Conservation (phyloP, 345 rosid genomes). For the Gossypium sturtianum region DNA sequence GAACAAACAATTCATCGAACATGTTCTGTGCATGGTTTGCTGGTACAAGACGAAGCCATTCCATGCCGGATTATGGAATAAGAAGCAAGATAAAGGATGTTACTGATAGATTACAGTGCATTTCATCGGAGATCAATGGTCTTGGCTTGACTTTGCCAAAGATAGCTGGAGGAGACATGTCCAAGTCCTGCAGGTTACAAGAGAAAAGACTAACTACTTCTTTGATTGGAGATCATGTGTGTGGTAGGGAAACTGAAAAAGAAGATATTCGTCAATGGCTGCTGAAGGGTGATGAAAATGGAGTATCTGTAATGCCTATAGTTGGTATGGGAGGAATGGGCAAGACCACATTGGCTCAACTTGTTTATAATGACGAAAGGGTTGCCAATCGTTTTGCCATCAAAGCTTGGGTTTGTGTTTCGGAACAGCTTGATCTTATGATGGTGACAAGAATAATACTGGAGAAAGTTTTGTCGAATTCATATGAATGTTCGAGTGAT, state of each 20-base stretch:
- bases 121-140: conserved; percentile 1
- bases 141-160: conserved; percentile 6
- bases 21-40: not conserved
- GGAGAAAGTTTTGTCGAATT: conserved; percentile 20
- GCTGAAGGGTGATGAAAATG: not conserved
- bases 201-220: conserved; percentile 5
- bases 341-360: conserved; percentile 24
- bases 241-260: conserved; percentile 26
- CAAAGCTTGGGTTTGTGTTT: conserved; percentile 27
- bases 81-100: not conserved
- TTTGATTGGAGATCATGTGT: conserved; percentile 12
- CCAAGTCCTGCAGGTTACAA: not conserved
- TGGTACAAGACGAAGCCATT: not conserved
- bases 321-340: conserved; percentile 29
- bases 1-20: not conserved
- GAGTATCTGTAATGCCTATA: conserved; percentile 22
- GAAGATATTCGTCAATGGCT: not conserved
- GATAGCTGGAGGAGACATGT: not conserved
- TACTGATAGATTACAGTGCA: not conserved
- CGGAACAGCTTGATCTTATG: not conserved
- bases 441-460: conserved; percentile 25
- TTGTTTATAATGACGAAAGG: conserved; percentile 21
- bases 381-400: conserved; percentile 16
- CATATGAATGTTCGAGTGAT: conserved; percentile 18
- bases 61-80: not conserved